Base-by-base conservation (phyloP, 148 eudicot genomes). In the Fagopyrum tataricum region DNA sequence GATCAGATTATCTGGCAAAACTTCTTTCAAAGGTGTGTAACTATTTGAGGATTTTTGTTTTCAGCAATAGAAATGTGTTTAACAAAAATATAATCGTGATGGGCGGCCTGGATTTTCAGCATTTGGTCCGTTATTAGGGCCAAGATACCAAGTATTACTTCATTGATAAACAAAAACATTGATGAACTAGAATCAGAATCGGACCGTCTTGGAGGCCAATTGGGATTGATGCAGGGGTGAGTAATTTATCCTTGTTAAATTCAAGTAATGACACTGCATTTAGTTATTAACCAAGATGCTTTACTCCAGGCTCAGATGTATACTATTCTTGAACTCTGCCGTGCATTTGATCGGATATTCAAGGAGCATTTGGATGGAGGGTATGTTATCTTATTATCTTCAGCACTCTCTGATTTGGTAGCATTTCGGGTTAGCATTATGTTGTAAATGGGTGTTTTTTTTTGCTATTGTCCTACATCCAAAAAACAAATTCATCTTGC, bases 291-390 rank as follows among this genome's bases (percentile, higher is more conserved):
- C 14, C 49, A n/a, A 31, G 31, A 61, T 52, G 71, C 14, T 58
- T 4, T 74, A 77, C 76, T 44, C 55, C 82, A 90, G 98, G 96
- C 98, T 71, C 96, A 85, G 69, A 72, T 93, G 74, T 93, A 86
- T 74, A 81, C 84, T 49, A 84, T 93, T 62, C 81, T 93, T 74
- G 96, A 90, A 75, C 90, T 90, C 68, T 90, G 96, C 72, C 98
- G 96, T 76, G 92, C 89, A 76, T 93, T 93, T 87, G 96, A 88
- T 73, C 74, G 76, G 73, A 83, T 84, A 76, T 90, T 90, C 71
- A 86, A 86, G 81, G 91, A 90, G 81, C 96, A 93, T 80, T 84
- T 93, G 8, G 91, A 90, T 77, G 98, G 98, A 84, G 96, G 98
- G 98, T 93, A 84, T 55, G 61, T 18, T 55, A n/a, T 21, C 11